Evolutionary conservation across 2,329 filamentous ascomycete species (phyloP).

Genomic region (Leptoxyphium fumago): DNA sequence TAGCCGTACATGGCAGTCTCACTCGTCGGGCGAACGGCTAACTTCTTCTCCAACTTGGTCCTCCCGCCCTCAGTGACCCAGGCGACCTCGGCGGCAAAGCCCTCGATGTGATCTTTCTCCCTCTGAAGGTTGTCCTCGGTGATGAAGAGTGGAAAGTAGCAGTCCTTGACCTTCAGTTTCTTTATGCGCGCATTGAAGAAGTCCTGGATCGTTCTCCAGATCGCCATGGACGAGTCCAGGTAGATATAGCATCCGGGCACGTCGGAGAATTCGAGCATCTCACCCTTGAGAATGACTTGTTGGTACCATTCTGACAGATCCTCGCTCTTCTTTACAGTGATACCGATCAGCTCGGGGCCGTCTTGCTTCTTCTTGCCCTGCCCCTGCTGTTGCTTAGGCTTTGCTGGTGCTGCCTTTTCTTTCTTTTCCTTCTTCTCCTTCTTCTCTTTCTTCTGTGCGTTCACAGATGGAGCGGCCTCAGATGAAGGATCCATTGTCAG

Average conservation of each 20-base stretch:
- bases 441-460: slow-evolving; percentile 15
- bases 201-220: slow-evolving; percentile 52
- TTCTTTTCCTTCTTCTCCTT: slow-evolving; percentile 22
- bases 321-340: slow-evolving; percentile 69
- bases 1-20: slow-evolving; percentile 88
- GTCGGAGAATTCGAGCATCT: slow-evolving; percentile 97
- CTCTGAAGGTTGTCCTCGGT: slow-evolving; percentile 71
- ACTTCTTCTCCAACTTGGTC: slow-evolving; percentile 73
- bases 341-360: slow-evolving; percentile 60
- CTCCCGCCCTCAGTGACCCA: slow-evolving; percentile 87
- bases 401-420: slow-evolving; percentile 17
- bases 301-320: slow-evolving; percentile 96
- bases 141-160: slow-evolving; percentile 93
- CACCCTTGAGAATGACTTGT: slow-evolving; percentile 90
- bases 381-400: slow-evolving; percentile 8
- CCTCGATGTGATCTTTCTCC: slow-evolving; percentile 95
- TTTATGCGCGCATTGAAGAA: slow-evolving; percentile 58
- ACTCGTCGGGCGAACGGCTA: slow-evolving; percentile 54
- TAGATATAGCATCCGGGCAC: slow-evolving; percentile 96
- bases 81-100: slow-evolving; percentile 86
- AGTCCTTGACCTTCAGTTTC: slow-evolving; percentile 82
- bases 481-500: background rate
- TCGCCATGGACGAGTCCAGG: slow-evolving; percentile 52
- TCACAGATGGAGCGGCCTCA: slow-evolving; percentile 1
- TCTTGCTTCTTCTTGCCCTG: slow-evolving; percentile 31